Conservation (phyloP, 257 asterid genomes). For the Sherardia arvensis region DNA sequence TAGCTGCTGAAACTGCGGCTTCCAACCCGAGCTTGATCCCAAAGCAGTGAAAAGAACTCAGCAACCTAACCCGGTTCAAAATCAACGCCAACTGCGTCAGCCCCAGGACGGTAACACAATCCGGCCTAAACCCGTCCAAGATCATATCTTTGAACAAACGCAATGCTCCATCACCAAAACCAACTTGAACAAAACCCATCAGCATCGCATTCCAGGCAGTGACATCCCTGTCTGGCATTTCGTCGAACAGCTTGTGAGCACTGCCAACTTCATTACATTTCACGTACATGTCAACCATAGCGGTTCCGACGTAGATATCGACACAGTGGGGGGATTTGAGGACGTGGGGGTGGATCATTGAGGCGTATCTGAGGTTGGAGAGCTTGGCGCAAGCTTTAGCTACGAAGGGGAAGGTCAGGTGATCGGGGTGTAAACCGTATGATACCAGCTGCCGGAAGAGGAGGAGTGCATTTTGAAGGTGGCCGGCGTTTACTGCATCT, state of each 20-base stretch:
- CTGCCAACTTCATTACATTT: constrained; percentile 35
- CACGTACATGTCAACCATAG: constrained; percentile 47
- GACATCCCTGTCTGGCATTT: constrained; percentile 47
- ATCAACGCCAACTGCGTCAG: constrained; percentile 35
- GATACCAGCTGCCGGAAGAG: constrained; percentile 35
- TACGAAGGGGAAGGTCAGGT: constrained; percentile 44
- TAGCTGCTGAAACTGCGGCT: constrained; percentile 34
- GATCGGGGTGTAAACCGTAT: constrained; percentile 31
- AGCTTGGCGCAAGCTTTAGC: constrained; percentile 63
- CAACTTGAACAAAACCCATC: constrained; percentile 36
- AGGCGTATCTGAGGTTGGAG: constrained; percentile 27
- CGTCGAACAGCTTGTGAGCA: constrained; percentile 52
- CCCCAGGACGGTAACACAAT: constrained; percentile 45
- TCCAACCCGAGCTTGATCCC: constrained; percentile 39
- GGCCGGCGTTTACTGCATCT: constrained; percentile 8
- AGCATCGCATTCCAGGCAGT: constrained; percentile 63
- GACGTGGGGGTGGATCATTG: constrained; percentile 34
- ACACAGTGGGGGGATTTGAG: constrained; percentile 28
- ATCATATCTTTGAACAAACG: constrained; percentile 35
- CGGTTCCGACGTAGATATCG: constrained; percentile 49
- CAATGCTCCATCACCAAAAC: constrained; percentile 24
- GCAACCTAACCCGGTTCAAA: constrained; percentile 20
- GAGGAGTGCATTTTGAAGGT: constrained; percentile 6
- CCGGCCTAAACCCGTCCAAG: constrained; percentile 45
- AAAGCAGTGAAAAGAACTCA: constrained; percentile 42